A percentile compares a stretch with the other conserved stretches of the same genome.
These are phyloP conservation scores for Tetrahymena malaccensis DNA, from an alignment of 73 alveolate species.

Conservation along the genomic window DNA sequence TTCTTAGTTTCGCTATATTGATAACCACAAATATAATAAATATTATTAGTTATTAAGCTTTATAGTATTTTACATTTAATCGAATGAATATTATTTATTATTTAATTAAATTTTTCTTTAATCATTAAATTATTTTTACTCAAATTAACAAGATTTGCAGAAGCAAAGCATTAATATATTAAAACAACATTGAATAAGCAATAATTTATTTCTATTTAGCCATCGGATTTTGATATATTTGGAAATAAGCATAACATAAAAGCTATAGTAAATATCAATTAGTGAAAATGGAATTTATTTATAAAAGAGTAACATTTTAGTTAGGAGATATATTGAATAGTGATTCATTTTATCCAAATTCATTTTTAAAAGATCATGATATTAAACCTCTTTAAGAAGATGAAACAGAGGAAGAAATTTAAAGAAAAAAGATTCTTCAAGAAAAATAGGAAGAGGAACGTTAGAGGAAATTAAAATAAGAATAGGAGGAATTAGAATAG, in stretches of 20 bases:
- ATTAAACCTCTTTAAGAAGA: background rate
- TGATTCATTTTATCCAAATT: background rate
- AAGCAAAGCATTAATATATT: too few species aligned
- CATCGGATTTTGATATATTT: background rate
- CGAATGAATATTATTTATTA: too few species aligned
- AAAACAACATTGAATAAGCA: too few species aligned
- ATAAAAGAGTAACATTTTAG: background rate
- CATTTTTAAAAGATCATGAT: background rate
- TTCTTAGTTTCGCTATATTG: too few species aligned
- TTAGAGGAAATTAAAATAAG: background rate
- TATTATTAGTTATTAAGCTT: too few species aligned
- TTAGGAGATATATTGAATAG: background rate
- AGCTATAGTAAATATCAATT: too few species aligned
- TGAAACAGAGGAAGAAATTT: background rate
- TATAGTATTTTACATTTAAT: background rate
- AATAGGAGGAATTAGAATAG: background rate
- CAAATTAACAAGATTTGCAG: background rate
- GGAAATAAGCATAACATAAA: too few species aligned
- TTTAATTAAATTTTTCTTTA: too few species aligned
- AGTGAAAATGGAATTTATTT: background rate
- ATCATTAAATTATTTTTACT: background rate
- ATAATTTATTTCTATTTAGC: too few species aligned
- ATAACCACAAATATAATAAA: background rate
- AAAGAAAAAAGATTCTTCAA: background rate
- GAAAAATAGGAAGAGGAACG: background rate